A percentile compares a stretch with the other conserved stretches of the same genome.
Evolutionary conservation across 2,329 filamentous ascomycete genomes (phyloP).

Genomic region (Orbilia oligospora): DNA sequence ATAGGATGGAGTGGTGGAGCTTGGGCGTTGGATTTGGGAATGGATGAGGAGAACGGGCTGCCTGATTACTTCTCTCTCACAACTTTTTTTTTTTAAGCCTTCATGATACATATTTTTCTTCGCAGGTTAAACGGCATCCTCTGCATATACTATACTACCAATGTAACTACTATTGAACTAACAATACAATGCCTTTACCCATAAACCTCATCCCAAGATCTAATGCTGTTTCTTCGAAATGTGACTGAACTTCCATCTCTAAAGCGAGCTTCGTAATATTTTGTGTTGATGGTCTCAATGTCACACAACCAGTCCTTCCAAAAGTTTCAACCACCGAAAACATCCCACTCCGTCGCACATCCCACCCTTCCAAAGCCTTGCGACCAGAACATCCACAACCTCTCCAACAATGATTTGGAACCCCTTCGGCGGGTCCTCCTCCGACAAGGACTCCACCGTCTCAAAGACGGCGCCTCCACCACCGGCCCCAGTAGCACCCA

Average conservation of each 20-base stretch:
- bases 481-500: not conserved
- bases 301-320: not conserved
- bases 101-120: constrained; percentile 19
- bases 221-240: too few relatives aligned
- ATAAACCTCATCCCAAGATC: not conserved
- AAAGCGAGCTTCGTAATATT: constrained; percentile 3
- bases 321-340: constrained; percentile 27
- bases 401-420: constrained; percentile 26
- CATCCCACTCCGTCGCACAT: constrained; percentile 18
- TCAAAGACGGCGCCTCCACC: constrained; percentile 16
- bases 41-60: constrained; percentile 24
- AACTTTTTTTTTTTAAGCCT: not conserved
- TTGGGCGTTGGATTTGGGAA: constrained; percentile 44
- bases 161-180: not conserved
- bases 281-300: constrained; percentile 19
- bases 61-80: constrained; percentile 1
- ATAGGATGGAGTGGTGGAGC: constrained; percentile 34
- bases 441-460: constrained; percentile 30
- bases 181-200: not conserved
- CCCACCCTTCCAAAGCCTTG: not conserved
- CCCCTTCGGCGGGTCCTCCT: constrained; percentile 33
- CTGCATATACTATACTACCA: constrained; percentile 4
- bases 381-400: constrained; percentile 4
- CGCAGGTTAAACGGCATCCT: not conserved
- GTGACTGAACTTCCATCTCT: too few relatives aligned